Percentiles rank a stretch among this genome's conserved stretches.
Evolutionary conservation across 2,329 filamentous ascomycete species (phyloP).

Genomic region (Chaetomium sp.): DNA sequence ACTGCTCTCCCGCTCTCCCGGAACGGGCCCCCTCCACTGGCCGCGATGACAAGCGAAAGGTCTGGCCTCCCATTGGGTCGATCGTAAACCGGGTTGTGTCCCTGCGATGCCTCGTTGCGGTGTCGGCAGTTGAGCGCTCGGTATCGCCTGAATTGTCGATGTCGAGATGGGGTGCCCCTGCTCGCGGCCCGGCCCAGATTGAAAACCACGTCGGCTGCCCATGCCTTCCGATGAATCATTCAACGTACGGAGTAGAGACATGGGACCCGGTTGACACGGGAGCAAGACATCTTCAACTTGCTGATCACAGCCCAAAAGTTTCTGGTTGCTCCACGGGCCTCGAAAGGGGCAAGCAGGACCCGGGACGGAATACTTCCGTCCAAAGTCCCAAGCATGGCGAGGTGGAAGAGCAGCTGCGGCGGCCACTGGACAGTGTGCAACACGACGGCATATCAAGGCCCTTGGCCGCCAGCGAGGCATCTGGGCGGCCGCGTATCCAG

Average conservation of each 20-base stretch:
- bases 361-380: neutral
- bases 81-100: slow-evolving; percentile 11
- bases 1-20: neutral
- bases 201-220: neutral
- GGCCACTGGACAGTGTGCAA: neutral
- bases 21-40: neutral
- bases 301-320: neutral
- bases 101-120: neutral
- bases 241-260: neutral
- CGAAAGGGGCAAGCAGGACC: neutral
- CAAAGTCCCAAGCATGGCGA: neutral
- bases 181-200: neutral
- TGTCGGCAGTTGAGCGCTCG: slow-evolving; percentile 7
- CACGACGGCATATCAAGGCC: neutral
- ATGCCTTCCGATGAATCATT: neutral
- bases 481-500: neutral
- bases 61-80: slow-evolving; percentile 11
- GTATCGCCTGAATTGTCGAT: neutral
- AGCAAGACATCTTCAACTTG: neutral
- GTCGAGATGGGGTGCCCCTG: neutral
- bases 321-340: neutral
- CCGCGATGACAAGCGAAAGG: neutral
- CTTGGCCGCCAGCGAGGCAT: neutral
- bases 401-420: neutral
- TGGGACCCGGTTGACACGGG: neutral